phyloP scores from a whole-genome alignment of 129 eudicot species.

The Smallanthus sonchifolius region DNA sequence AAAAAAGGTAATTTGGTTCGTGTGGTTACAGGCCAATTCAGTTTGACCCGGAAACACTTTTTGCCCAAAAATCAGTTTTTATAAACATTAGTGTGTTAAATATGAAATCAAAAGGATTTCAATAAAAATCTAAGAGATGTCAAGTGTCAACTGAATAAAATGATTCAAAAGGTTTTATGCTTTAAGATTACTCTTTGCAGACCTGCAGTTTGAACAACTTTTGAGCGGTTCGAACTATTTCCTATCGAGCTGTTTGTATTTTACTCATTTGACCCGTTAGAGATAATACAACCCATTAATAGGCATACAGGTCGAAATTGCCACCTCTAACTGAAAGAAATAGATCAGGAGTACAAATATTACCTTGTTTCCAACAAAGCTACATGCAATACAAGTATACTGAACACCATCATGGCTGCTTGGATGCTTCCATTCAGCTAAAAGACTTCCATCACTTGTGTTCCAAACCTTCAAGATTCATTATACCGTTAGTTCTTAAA shows the following conservation, averaged over 20 bases:
- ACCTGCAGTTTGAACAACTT: not conserved
- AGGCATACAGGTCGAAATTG: not conserved
- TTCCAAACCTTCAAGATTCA: slow-evolving; percentile 50
- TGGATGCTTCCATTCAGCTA: slow-evolving; percentile 45
- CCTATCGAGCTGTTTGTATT: not conserved
- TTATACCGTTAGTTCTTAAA: not conserved
- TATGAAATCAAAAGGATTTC: not conserved
- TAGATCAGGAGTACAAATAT: not conserved
- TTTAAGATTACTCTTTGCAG: not conserved
- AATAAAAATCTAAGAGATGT: not conserved
- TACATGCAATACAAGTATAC: slow-evolving; percentile 44
- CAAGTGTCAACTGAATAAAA: not conserved
- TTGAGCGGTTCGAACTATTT: not conserved
- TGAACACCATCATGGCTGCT: slow-evolving; percentile 25
- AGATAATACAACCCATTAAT: not conserved
- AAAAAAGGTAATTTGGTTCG: not conserved
- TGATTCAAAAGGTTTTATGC: not conserved
- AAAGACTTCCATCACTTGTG: slow-evolving; percentile 41
- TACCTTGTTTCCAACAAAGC: slow-evolving; percentile 51
- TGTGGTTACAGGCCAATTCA: not conserved
- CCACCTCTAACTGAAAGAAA: not conserved
- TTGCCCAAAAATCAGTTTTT: not conserved
- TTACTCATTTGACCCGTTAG: not conserved
- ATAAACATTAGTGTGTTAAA: not conserved
- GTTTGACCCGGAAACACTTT: not conserved